phyloP scores from a whole-genome alignment of 192 early-diverging fungal species.

The Glomus cerebriforme region DNA sequence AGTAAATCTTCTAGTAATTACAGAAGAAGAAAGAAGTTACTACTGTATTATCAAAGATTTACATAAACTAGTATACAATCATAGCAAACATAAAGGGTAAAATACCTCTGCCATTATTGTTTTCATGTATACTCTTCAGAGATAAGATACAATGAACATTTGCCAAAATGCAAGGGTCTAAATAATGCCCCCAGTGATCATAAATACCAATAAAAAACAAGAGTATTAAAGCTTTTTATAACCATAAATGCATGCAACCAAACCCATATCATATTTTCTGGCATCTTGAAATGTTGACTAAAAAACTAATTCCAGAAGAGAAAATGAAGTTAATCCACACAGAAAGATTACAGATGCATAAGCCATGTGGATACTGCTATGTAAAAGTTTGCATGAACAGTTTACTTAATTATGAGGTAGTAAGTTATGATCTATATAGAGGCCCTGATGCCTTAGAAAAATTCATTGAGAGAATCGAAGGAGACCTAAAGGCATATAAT shows the following conservation, averaged over 20 bases:
- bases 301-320: constrained; percentile 21
- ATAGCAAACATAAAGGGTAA: constrained; percentile 20
- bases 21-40: no score
- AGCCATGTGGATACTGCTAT: constrained; percentile 7
- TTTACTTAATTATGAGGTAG: constrained; percentile 21
- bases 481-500: no score
- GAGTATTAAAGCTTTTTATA: no score
- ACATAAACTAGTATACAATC: no score
- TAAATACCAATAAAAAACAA: background rate
- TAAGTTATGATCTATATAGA: constrained; percentile 28
- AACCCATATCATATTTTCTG: constrained; percentile 18
- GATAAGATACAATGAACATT: constrained; percentile 24
- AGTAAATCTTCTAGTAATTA: no score
- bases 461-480: no score
- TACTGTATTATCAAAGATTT: constrained; percentile 25
- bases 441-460: no score
- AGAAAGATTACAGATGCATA: constrained; percentile 16
- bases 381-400: constrained; percentile 11
- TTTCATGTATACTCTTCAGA: constrained; percentile 19
- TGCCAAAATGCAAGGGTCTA: background rate
- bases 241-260: no score
- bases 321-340: no score
- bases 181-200: background rate
- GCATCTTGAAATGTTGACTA: constrained; percentile 23
- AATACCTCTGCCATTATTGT: constrained; percentile 13